Base-by-base conservation (phyloP, 495 filamentous ascomycete genomes). In the Neurospora pannonica region DNA sequence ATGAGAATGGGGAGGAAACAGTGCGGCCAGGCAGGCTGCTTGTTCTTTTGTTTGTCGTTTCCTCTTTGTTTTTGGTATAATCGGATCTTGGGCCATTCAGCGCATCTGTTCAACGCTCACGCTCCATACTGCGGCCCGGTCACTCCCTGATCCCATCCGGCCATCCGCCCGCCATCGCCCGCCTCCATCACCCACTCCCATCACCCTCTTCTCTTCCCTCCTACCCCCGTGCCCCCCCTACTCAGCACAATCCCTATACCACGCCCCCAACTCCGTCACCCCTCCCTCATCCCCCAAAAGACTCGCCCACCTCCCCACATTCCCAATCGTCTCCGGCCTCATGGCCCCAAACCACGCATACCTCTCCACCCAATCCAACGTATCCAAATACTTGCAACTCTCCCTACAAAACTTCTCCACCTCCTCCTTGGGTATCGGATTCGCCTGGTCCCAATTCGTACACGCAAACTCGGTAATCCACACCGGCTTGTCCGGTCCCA, bases 271-370 rank as follows among this genome's bases (percentile, higher is more conserved):
- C 74, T 74, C 72, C 3, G 76, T 77, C 19, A 78, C 7, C 48
- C 70, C 67, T 19, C 77, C 77, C 19, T 70, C 28, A 8, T 46
- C 60, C 46, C 75, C 77, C 43, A 78, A 31, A 71, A 78, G 39
- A n/a, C 71, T 71, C 10, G 77, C 77, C 76, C 77, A 76, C 40
- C 46, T 72, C 37, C 77, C 77, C 3, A 78, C 77, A 8, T 74
- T 77, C 11, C 77, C 77, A 67, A 67, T 67, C 13, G 76, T 34
- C 34, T 77, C 77, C 5, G 54, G 54, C 34, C 74, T 60, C 77
- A 78, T 78, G n/a, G 77, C 77, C 0, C 77, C 77, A 70, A 78
- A 78, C 74, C 74, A 78, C 3, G 77, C 76, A 74, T 78, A 78
- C 36, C 76, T 31, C 37, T 78, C 77, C 4, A 78, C 77, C 77